phyloP scores from a whole-genome alignment of 192 early-diverging fungal genomes.

The Umbelopsis isabellina region DNA sequence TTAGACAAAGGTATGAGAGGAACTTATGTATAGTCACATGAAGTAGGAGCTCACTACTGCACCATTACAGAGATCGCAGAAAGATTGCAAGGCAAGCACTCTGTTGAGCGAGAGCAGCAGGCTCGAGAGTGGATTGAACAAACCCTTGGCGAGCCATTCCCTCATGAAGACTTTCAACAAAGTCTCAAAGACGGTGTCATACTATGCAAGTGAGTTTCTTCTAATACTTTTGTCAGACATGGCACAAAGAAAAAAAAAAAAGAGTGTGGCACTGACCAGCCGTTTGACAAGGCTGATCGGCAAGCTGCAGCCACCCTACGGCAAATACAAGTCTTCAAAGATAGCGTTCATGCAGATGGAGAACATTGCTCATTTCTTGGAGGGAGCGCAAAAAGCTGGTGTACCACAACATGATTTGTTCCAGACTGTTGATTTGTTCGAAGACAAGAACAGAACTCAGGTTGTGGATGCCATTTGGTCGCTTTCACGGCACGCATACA shows the following conservation, averaged over 20 bases:
- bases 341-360: slow-evolving; percentile 90
- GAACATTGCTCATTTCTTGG: slow-evolving; percentile 77
- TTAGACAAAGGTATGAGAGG: slow-evolving; percentile 41
- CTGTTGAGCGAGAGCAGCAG: slow-evolving; percentile 52
- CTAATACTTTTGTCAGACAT: slow-evolving; percentile 1
- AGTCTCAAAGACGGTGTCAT: slow-evolving; percentile 76
- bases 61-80: slow-evolving; percentile 41
- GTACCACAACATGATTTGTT: slow-evolving; percentile 75
- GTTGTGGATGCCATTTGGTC: slow-evolving; percentile 78
- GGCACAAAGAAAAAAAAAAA: background rate
- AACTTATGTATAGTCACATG: background rate
- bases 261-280: background rate
- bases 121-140: slow-evolving; percentile 75
- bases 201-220: slow-evolving; percentile 67
- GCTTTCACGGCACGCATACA: slow-evolving; percentile 68
- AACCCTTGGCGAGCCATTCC: slow-evolving; percentile 58
- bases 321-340: slow-evolving; percentile 64
- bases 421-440: slow-evolving; percentile 84
- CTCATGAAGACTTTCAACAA: slow-evolving; percentile 60
- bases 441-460: slow-evolving; percentile 70
- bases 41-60: background rate
- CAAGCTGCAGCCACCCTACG: slow-evolving; percentile 49
- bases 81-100: slow-evolving; percentile 37
- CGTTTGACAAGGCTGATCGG: slow-evolving; percentile 53
- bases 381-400: slow-evolving; percentile 62